These are phyloP conservation scores for Botrytis sinoallii DNA, from an alignment of 2,329 filamentous ascomycete genomes.

Conservation along the genomic window DNA sequence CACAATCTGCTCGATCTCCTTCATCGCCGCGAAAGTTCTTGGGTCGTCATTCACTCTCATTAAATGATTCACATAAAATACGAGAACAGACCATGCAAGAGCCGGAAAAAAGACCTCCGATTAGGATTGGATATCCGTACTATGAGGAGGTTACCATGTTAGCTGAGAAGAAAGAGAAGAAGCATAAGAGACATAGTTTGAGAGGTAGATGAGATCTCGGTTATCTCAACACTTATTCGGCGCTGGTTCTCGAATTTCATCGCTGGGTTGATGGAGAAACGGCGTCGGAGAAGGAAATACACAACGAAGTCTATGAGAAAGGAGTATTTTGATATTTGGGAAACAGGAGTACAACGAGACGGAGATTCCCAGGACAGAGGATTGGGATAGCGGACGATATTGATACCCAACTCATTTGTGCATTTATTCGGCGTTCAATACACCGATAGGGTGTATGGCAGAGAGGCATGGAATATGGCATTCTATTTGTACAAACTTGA, in stretches of 20 bases:
- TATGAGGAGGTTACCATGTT: conserved; percentile 19
- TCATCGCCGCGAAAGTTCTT: neutral
- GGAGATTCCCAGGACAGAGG: neutral
- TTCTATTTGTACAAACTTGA: conserved; percentile 7
- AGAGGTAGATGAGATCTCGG: neutral
- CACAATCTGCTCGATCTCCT: neutral
- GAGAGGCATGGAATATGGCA: neutral
- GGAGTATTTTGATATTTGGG: neutral
- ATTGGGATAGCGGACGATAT: neutral
- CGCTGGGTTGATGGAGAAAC: neutral
- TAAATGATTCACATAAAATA: neutral
- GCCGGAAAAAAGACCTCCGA: conserved; percentile 7
- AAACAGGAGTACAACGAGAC: neutral
- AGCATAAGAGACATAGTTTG: conserved; percentile 9
- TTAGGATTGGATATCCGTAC: conserved; percentile 21
- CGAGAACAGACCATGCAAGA: neutral
- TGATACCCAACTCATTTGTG: conserved; percentile 18
- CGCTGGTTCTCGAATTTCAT: neutral
- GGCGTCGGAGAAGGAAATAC: neutral
- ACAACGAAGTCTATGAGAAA: neutral
- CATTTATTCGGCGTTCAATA: conserved; percentile 9
- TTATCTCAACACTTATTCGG: neutral
- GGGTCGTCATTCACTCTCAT: neutral
- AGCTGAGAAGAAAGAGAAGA: conserved; percentile 3
- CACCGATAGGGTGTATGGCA: neutral